phyloP scores from a whole-genome alignment of 2,329 filamentous ascomycete genomes.

The Phialophora tarda region DNA sequence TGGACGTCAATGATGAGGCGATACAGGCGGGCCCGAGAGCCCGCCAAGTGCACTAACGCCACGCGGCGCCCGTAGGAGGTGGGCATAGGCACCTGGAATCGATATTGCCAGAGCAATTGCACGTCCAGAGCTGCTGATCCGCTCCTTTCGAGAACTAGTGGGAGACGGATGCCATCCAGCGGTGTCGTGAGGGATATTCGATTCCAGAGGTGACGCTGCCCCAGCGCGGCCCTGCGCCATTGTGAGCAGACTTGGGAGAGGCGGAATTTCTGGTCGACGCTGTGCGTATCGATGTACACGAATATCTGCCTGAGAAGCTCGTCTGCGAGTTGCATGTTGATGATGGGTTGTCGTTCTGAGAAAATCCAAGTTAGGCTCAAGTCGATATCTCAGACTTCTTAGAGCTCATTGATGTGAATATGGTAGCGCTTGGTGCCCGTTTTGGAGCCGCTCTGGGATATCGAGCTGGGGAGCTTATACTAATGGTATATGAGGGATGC shows the following conservation, averaged over 20 bases:
- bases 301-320: conserved; percentile 5
- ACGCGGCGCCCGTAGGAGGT: neutral
- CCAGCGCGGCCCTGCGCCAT: conserved; percentile 7
- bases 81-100: neutral
- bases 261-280: conserved; percentile 12
- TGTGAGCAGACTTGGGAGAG: conserved; percentile 7
- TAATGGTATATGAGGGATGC: neutral
- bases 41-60: neutral
- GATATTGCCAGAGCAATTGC: conserved; percentile 2
- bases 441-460: neutral
- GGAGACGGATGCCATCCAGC: neutral
- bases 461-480: neutral
- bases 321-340: neutral
- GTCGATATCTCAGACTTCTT: neutral
- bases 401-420: neutral
- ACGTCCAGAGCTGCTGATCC: conserved; percentile 2
- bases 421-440: neutral
- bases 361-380: neutral
- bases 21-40: neutral
- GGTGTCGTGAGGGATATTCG: conserved; percentile 5
- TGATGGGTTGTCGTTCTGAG: neutral
- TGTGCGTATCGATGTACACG: neutral
- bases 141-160: neutral
- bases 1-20: conserved; percentile 1
- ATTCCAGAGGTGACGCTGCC: neutral